Evolutionary conservation across 2,329 filamentous ascomycete species (phyloP).

Genomic region (Trichoderma afroharzianum): DNA sequence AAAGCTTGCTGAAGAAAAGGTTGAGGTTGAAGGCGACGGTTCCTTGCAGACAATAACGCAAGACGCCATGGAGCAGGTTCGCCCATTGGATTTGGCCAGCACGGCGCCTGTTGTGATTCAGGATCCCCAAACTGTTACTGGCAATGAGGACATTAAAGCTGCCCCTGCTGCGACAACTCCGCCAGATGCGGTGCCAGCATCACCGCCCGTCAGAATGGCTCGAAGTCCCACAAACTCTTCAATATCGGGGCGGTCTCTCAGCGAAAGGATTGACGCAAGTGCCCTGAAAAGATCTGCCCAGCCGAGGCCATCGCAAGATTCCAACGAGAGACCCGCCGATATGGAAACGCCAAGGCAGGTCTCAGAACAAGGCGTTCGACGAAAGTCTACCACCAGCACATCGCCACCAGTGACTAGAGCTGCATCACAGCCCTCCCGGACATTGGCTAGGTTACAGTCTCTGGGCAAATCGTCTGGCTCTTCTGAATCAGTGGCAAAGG

Average conservation of each 20-base stretch:
- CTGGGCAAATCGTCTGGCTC: slow-evolving; percentile 40
- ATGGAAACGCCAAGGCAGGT: slow-evolving; percentile 26
- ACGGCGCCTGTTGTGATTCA: slow-evolving; percentile 23
- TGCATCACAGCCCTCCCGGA: slow-evolving; percentile 49
- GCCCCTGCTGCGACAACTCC: background rate
- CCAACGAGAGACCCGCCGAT: slow-evolving; percentile 21
- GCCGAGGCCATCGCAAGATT: slow-evolving; percentile 32
- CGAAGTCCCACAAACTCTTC: slow-evolving; percentile 22
- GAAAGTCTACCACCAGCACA: slow-evolving; percentile 43
- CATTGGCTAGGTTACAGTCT: slow-evolving; percentile 45
- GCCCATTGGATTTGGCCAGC: slow-evolving; percentile 44
- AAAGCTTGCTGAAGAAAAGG: slow-evolving; percentile 24
- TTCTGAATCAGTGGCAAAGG: slow-evolving; percentile 34
- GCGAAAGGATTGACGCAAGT: slow-evolving; percentile 49
- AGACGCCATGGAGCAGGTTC: slow-evolving; percentile 43
- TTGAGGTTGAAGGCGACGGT: slow-evolving; percentile 27
- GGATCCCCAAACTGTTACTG: background rate
- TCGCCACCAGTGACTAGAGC: slow-evolving; percentile 54
- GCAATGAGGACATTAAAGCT: background rate
- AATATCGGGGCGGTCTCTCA: slow-evolving; percentile 29
- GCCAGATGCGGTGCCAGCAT: slow-evolving; percentile 11
- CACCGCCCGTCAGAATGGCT: slow-evolving; percentile 22
- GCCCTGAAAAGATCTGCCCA: slow-evolving; percentile 42
- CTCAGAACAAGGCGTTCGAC: slow-evolving; percentile 38
- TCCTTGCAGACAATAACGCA: slow-evolving; percentile 32